Evolutionary conservation across 1,284 basidiomycete species (phyloP).

Genomic region (Fomitopsis pinicola): DNA sequence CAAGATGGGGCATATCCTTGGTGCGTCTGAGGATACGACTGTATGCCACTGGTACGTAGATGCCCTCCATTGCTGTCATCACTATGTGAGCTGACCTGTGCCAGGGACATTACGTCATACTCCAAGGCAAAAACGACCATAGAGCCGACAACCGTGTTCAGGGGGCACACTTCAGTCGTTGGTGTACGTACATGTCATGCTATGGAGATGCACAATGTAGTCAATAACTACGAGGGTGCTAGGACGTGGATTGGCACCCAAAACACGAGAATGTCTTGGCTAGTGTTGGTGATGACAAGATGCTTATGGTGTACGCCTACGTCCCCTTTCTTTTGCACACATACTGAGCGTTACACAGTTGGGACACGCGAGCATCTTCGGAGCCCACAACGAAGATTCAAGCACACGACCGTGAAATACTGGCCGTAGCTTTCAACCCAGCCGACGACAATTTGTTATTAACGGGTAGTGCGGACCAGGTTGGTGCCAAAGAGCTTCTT

Average conservation of each 20-base stretch:
- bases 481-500: constrained; percentile 25
- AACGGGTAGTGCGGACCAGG: constrained; percentile 94
- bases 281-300: constrained; percentile 96
- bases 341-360: constrained; percentile 45
- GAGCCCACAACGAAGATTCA: constrained; percentile 75
- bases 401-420: constrained; percentile 89
- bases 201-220: constrained; percentile 1
- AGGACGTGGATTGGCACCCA: constrained; percentile 98
- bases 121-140: constrained; percentile 77
- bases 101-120: constrained; percentile 90
- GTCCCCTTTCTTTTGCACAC: background rate
- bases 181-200: constrained; percentile 53
- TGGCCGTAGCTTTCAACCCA: constrained; percentile 89
- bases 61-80: background rate
- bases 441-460: constrained; percentile 81
- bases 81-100: background rate
- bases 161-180: constrained; percentile 86
- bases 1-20: constrained; percentile 82
- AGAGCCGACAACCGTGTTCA: constrained; percentile 80
- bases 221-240: background rate
- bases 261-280: constrained; percentile 85
- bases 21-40: constrained; percentile 94
- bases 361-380: constrained; percentile 82
- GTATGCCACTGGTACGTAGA: constrained; percentile 84
- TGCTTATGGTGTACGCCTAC: constrained; percentile 79